Evolutionary conservation across 1,139 yeast genomes (phyloP).

Genomic region (Pichia cactophila): DNA sequence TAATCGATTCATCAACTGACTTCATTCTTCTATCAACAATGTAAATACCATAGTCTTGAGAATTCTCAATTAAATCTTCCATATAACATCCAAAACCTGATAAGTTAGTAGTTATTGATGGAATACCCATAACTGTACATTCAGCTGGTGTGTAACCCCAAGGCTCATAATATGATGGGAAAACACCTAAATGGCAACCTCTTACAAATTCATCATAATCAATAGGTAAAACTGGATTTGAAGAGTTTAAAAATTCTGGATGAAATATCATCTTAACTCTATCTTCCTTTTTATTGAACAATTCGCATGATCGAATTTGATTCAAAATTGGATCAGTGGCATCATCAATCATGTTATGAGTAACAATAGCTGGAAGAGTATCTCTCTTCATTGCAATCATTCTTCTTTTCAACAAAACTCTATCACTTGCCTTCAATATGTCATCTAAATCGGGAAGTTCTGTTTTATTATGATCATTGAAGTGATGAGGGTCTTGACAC

Average conservation of each 20-base stretch:
- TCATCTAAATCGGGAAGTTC: conserved; percentile 66
- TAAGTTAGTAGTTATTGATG: conserved; percentile 93
- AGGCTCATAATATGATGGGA: conserved; percentile 97
- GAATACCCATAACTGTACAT: conserved; percentile 99
- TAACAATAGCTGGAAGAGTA: conserved; percentile 87
- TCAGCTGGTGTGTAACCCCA: conserved; percentile 99
- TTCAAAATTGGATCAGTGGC: conserved; percentile 83
- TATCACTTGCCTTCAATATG: conserved; percentile 78
- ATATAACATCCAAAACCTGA: conserved; percentile 98
- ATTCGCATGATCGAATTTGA: conserved; percentile 85
- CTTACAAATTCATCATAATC: conserved; percentile 97
- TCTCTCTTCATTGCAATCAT: conserved; percentile 89
- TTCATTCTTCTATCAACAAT: conserved; percentile 93
- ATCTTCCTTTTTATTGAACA: conserved; percentile 85
- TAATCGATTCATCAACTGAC: conserved; percentile 88
- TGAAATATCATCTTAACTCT: conserved; percentile 94
- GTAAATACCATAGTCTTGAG: conserved; percentile 93
- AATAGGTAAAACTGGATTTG: conserved; percentile 85
- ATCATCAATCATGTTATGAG: conserved; percentile 97
- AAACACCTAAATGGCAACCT: conserved; percentile 96
- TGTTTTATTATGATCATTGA: conserved; percentile 24
- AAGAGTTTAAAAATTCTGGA: conserved; percentile 92
- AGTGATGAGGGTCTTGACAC: conserved; percentile 42
- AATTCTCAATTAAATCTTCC: conserved; percentile 95
- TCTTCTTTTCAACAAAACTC: conserved; percentile 84